Evolutionary conservation across 1,284 basidiomycete species (phyloP), one percentile per base, ranked within the genome.

Genomic region (Puccinia hordei): DNA sequence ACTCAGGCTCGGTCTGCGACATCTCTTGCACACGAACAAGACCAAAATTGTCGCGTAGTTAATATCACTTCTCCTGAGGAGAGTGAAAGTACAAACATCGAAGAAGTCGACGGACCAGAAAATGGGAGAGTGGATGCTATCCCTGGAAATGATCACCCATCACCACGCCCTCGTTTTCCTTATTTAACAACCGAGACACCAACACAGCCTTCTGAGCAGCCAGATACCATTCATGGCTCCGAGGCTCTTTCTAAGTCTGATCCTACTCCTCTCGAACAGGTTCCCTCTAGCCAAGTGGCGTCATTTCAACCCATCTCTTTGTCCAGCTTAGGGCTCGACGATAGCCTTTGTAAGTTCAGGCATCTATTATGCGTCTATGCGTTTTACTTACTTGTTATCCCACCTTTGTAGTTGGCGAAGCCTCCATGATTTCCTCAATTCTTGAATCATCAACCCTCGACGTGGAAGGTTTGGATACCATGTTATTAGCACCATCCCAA

Each of bases 381-480:
- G 12, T 41, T 12, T 73, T 30, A 38, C n/a, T 73, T 17, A 57
- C 35, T 41, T 19, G 1, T 27, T 41, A 6, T 44, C 53, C 41
- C 12, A 51, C 33, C 71, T 74, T 63, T 49, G 10, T 27, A 77
- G 63, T 79, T 24, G 66, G 35, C 53, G 76, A 79, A 71, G 76
- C 63, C 15, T 79, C 76, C 17, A 57, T 79, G 38, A 69, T 78
- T 0, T 78, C 76, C 19, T 79, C 76, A 19, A 71, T 79, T 27
- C 76, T 79, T 46, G 76, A 79, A 57, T 55, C 76, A 53, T 79
- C 76, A 24, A 69, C 66, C 19, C 38, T 79, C 8, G 55, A 69
- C 30, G 66, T 69, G 8, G 66, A 68, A 53, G 55, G 53, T 24
- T n/a, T 72, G 44, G 57, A 72, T 73, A 65, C 35, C 13, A 53